Evolutionary conservation across 108 stramenopile genomes (phyloP).

Genomic region (Seminavis robusta): DNA sequence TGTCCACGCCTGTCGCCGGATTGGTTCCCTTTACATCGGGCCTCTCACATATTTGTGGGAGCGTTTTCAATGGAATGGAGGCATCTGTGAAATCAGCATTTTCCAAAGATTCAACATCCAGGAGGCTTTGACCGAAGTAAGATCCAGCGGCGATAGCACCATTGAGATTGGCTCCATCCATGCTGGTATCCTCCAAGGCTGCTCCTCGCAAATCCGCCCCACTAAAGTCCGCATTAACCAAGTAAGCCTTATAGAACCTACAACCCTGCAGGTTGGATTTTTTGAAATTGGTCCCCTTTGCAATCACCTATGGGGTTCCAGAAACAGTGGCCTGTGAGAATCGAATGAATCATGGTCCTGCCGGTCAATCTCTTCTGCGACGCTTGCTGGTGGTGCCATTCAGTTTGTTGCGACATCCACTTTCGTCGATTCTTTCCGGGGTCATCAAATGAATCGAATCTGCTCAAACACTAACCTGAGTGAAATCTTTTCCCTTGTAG

Average conservation of each 20-base stretch:
- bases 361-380: too few species aligned
- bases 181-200: conserved; percentile 74
- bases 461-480: conserved; percentile 45
- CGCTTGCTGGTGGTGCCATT: too few species aligned
- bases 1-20: conserved; percentile 87
- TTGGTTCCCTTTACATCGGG: conserved; percentile 88
- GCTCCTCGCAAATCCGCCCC: conserved; percentile 76
- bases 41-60: conserved; percentile 62
- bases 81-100: conserved; percentile 85
- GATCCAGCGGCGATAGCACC: conserved; percentile 64
- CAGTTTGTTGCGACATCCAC: too few species aligned
- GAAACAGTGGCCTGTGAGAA: too few species aligned
- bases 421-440: too few species aligned
- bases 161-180: conserved; percentile 72
- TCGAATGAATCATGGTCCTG: too few species aligned
- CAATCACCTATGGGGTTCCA: conserved; percentile 58
- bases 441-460: neutral
- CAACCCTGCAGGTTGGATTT: conserved; percentile 77
- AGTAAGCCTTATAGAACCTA: conserved; percentile 85
- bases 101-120: conserved; percentile 58
- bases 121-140: conserved; percentile 65
- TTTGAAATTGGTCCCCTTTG: conserved; percentile 73
- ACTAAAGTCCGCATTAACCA: conserved; percentile 72
- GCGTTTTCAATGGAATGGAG: conserved; percentile 67
- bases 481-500: conserved; percentile 88